Evolutionary conservation across 2,329 filamentous ascomycete species (phyloP).

Genomic region (Ceratocystiopsis minuta): DNA sequence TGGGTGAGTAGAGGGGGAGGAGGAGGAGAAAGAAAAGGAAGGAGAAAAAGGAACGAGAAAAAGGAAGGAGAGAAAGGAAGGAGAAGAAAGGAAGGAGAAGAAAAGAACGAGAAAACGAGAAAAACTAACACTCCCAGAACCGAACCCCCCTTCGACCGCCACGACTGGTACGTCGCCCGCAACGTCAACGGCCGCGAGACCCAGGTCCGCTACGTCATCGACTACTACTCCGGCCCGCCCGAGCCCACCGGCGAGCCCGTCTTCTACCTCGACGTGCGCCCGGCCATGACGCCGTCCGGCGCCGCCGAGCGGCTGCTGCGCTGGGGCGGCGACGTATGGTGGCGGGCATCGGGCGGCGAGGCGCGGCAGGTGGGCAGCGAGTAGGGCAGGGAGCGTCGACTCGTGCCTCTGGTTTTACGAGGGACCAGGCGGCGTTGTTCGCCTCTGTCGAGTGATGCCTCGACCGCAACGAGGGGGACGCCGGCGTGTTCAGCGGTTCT

Average conservation of each 20-base stretch:
- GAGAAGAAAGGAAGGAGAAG: too few relatives aligned
- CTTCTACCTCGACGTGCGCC: slow-evolving; percentile 87
- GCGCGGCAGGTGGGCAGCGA: slow-evolving; percentile 35
- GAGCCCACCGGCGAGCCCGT: slow-evolving; percentile 80
- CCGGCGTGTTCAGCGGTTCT: too few relatives aligned
- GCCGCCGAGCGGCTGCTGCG: slow-evolving; percentile 68
- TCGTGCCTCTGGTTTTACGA: too few relatives aligned
- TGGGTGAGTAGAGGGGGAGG: slow-evolving; percentile 32
- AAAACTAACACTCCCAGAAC: slow-evolving; percentile 28
- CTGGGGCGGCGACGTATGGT: slow-evolving; percentile 92
- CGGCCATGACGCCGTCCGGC: slow-evolving; percentile 64
- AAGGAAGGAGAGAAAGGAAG: neutral
- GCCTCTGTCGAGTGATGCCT: too few relatives aligned
- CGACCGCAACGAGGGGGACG: too few relatives aligned
- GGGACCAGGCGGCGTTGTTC: too few relatives aligned
- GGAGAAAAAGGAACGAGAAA: neutral
- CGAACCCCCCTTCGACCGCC: slow-evolving; percentile 82
- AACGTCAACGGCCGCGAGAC: slow-evolving; percentile 47
- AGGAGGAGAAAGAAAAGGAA: too few relatives aligned
- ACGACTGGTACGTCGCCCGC: slow-evolving; percentile 88
- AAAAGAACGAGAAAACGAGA: neutral
- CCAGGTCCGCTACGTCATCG: slow-evolving; percentile 86
- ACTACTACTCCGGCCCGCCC: slow-evolving; percentile 77
- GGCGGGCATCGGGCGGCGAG: slow-evolving; percentile 61
- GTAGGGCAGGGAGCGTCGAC: too few relatives aligned